Conservation (phyloP, 2,329 filamentous ascomycete species). For the Blumeriella jaapii region DNA sequence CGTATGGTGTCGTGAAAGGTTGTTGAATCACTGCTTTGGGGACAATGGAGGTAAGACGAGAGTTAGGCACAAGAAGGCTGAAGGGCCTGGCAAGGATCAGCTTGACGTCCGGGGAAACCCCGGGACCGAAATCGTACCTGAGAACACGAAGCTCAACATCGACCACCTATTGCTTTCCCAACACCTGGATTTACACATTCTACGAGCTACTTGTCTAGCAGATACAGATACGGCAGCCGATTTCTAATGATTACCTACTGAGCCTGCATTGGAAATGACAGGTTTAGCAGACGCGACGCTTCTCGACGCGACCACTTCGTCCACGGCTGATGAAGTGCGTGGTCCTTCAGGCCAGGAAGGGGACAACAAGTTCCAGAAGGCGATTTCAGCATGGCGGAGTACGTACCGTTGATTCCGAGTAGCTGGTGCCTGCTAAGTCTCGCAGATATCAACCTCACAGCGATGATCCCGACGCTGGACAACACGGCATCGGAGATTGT, state of each 20-base stretch:
- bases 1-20: constrained; percentile 4
- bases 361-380: constrained; percentile 91
- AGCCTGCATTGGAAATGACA: constrained; percentile 19
- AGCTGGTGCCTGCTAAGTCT: too few relatives aligned
- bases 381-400: constrained; percentile 95
- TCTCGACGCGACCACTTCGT: constrained; percentile 12
- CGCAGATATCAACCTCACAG: constrained; percentile 75
- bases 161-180: too few relatives aligned
- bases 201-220: constrained; percentile 1
- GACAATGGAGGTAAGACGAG: too few relatives aligned
- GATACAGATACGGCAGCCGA: neutral
- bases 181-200: neutral
- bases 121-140: too few relatives aligned
- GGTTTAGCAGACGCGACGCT: constrained; percentile 22
- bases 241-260: constrained; percentile 12
- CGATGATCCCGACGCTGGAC: constrained; percentile 75
- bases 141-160: too few relatives aligned
- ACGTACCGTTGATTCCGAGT: too few relatives aligned
- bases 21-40: too few relatives aligned
- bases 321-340: constrained; percentile 9
- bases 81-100: too few relatives aligned
- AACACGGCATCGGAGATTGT: constrained; percentile 93
- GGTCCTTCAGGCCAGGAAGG: constrained; percentile 32
- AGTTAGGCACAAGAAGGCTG: too few relatives aligned
- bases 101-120: too few relatives aligned